Conservation (phyloP, 2,329 filamentous ascomycete genomes). For the Elsinoe perseae region DNA sequence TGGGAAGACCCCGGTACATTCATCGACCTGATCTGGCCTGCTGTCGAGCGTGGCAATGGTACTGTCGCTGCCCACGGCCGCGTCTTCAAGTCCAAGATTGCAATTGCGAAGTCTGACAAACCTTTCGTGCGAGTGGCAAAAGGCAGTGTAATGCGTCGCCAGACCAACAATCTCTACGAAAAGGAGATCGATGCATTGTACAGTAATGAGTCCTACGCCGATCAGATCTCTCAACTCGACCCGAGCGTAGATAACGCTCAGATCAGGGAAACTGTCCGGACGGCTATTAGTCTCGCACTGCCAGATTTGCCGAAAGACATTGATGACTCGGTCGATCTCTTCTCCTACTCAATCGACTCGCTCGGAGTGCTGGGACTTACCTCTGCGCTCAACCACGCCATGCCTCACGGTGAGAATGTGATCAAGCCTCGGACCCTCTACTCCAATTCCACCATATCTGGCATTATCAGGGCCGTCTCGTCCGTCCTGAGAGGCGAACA, state of each 20-base stretch:
- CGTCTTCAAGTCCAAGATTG: slow-evolving; percentile 37
- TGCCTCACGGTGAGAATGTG: slow-evolving; percentile 18
- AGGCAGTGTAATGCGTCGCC: slow-evolving; percentile 37
- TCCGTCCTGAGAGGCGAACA: slow-evolving; percentile 17
- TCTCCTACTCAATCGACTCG: slow-evolving; percentile 30
- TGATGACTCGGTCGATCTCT: slow-evolving; percentile 27
- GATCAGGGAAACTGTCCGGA: slow-evolving; percentile 19
- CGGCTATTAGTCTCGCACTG: slow-evolving; percentile 18
- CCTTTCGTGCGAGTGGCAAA: slow-evolving; percentile 42
- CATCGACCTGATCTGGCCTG: slow-evolving; percentile 40
- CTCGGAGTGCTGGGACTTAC: slow-evolving; percentile 27
- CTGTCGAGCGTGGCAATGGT: slow-evolving; percentile 39
- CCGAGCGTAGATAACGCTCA: slow-evolving; percentile 10
- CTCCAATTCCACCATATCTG: slow-evolving; percentile 26
- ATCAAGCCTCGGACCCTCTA: slow-evolving; percentile 28
- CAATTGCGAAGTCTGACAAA: slow-evolving; percentile 36
- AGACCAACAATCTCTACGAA: slow-evolving; percentile 36
- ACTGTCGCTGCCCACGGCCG: slow-evolving; percentile 36
- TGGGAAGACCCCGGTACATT: slow-evolving; percentile 20
- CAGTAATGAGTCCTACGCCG: slow-evolving; percentile 20
- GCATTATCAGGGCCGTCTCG: slow-evolving; percentile 21
- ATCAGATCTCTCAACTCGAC: slow-evolving; percentile 18
- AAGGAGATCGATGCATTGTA: slow-evolving; percentile 45
- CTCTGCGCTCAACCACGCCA: slow-evolving; percentile 22
- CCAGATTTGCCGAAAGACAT: slow-evolving; percentile 16